A percentile compares a stretch with the other conserved stretches of the same genome.
Conservation (phyloP, 129 eudicot species). For the Cynara cardunculus region DNA sequence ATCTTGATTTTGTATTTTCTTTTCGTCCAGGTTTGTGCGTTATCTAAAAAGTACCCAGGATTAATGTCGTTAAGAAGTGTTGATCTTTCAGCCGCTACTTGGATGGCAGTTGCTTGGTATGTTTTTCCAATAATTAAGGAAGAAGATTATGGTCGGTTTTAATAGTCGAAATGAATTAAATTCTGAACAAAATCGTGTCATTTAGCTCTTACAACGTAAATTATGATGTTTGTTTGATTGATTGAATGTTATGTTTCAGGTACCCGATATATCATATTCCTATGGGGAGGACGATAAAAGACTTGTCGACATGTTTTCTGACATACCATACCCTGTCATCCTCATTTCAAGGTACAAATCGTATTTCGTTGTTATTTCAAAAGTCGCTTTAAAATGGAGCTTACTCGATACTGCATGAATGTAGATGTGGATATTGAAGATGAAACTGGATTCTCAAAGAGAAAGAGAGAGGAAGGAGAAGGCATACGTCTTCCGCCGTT, state of each 20-base stretch:
- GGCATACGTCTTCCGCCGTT: slow-evolving; percentile 67
- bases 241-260: slow-evolving; percentile 36
- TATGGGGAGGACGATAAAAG: slow-evolving; percentile 75
- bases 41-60: slow-evolving; percentile 63
- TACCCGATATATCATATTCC: slow-evolving; percentile 96
- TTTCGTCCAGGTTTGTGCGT: slow-evolving; percentile 42
- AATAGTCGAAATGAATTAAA: background rate
- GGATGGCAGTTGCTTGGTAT: slow-evolving; percentile 87
- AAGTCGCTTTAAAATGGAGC: background rate
- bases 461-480: slow-evolving; percentile 50
- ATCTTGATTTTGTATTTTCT: background rate
- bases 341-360: slow-evolving; percentile 75
- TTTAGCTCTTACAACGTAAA: background rate
- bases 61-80: slow-evolving; percentile 72
- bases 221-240: background rate
- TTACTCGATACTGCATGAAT: background rate
- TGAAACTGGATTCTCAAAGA: slow-evolving; percentile 29
- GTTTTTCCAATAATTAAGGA: background rate
- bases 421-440: slow-evolving; percentile 59
- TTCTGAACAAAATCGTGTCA: background rate
- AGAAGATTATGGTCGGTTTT: background rate
- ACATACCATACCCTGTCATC: slow-evolving; percentile 93
- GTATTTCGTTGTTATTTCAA: background rate
- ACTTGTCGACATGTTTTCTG: slow-evolving; percentile 83
- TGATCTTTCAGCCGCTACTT: slow-evolving; percentile 76